phyloP scores from a whole-genome alignment of 2,329 filamentous ascomycete genomes.

The Dothidotthia symphoricarpi region DNA sequence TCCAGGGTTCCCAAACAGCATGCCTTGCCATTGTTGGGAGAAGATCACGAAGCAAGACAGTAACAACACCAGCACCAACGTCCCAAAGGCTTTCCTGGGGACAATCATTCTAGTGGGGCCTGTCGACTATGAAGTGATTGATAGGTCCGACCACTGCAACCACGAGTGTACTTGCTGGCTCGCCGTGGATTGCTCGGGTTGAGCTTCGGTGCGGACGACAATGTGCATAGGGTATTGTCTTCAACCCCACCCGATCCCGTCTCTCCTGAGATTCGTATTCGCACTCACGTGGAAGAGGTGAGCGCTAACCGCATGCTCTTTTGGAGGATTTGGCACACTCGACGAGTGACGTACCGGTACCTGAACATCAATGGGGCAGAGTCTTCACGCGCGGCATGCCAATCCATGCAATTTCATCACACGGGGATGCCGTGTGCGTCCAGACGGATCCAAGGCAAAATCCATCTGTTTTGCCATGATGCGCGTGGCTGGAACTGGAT shows the following conservation, averaged over 20 bases:
- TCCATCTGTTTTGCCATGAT: slow-evolving; percentile 13
- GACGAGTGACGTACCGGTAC: slow-evolving; percentile 13
- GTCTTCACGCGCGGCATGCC: too few species aligned
- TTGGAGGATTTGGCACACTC: slow-evolving; percentile 1
- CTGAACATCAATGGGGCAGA: slow-evolving; percentile 3
- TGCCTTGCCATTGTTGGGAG: slow-evolving; percentile 17
- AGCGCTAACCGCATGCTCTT: neutral
- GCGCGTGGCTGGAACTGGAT: slow-evolving; percentile 21
- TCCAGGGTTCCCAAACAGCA: slow-evolving; percentile 17
- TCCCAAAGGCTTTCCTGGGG: slow-evolving; percentile 21
- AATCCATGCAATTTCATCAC: slow-evolving; percentile 19
- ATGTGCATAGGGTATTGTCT: too few species aligned
- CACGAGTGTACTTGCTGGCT: too few species aligned
- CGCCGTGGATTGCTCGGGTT: too few species aligned
- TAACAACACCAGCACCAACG: slow-evolving; percentile 13
- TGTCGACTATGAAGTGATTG: neutral
- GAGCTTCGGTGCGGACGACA: too few species aligned
- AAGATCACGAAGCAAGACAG: slow-evolving; percentile 15
- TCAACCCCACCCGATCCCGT: too few species aligned
- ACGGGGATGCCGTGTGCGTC: slow-evolving; percentile 7
- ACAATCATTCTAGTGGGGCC: slow-evolving; percentile 20
- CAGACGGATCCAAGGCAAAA: slow-evolving; percentile 16
- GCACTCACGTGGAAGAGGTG: neutral
- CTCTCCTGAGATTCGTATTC: neutral
- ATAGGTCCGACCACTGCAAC: too few species aligned